Conservation (phyloP, 163 green algal genomes). For the Volvox carteri region DNA sequence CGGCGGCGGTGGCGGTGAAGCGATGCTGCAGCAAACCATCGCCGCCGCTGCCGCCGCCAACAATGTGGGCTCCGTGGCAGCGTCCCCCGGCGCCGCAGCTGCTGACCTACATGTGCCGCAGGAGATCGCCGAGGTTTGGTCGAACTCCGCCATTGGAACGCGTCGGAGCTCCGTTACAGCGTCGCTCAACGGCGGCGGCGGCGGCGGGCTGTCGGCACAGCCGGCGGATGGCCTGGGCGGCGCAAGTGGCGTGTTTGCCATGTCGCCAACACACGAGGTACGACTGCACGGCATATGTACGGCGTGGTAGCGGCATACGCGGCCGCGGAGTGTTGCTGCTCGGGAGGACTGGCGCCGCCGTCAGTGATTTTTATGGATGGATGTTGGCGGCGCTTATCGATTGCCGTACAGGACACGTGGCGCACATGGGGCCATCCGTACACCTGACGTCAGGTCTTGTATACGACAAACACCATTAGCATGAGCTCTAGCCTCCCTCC, state of each 20-base stretch:
- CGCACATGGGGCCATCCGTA: no score
- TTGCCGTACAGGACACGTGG: no score
- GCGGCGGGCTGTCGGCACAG: not conserved
- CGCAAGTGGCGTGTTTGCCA: slow-evolving; percentile 7
- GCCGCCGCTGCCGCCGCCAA: not conserved
- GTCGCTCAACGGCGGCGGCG: not conserved
- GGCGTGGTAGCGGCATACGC: no score
- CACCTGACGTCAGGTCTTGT: no score
- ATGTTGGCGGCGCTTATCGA: no score
- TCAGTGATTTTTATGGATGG: no score
- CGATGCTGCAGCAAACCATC: not conserved
- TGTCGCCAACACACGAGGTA: slow-evolving; percentile 46
- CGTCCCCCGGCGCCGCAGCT: not conserved
- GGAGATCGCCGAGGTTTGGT: slow-evolving; percentile 50
- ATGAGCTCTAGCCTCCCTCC: no score
- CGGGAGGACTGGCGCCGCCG: no score
- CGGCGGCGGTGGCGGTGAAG: not conserved
- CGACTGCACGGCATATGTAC: not conserved
- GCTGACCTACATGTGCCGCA: slow-evolving; percentile 15
- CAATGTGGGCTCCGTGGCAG: not conserved
- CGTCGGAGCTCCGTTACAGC: slow-evolving; percentile 12
- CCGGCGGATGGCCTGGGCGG: not conserved
- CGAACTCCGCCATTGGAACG: not conserved
- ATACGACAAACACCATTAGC: no score
- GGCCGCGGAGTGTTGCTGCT: no score